phyloP scores from a whole-genome alignment of 2,329 filamentous ascomycete genomes.

The Teratosphaeria nubilosa region DNA sequence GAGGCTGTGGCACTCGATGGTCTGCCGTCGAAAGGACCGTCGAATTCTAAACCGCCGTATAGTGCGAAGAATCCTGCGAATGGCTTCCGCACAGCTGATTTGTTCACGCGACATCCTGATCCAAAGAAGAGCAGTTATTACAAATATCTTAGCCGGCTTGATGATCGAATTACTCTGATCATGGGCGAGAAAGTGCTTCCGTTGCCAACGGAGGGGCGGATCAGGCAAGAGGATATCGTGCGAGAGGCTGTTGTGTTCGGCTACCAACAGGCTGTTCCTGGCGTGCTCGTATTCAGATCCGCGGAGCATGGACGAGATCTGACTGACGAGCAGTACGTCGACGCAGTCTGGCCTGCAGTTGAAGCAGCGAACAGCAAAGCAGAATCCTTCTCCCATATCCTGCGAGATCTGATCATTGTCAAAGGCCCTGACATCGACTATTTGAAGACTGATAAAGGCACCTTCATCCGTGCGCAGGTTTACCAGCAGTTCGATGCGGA shows the following conservation, averaged over 20 bases:
- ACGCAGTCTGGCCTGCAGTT: slow-evolving; percentile 37
- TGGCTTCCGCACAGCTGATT: slow-evolving; percentile 30
- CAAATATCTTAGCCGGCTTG: slow-evolving; percentile 18
- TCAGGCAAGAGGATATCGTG: slow-evolving; percentile 16
- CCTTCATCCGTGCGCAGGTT: slow-evolving; percentile 43
- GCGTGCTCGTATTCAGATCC: slow-evolving; percentile 17
- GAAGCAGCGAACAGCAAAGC: slow-evolving; percentile 28
- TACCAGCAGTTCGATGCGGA: slow-evolving; percentile 39
- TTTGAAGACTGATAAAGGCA: slow-evolving; percentile 48
- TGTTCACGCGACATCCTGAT: slow-evolving; percentile 20
- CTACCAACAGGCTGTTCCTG: slow-evolving; percentile 19
- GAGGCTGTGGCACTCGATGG: slow-evolving; percentile 32
- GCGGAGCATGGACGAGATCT: slow-evolving; percentile 9
- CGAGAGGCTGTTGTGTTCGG: slow-evolving; percentile 26
- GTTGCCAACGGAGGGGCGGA: slow-evolving; percentile 8
- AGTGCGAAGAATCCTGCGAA: slow-evolving; percentile 31
- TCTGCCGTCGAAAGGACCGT: slow-evolving; percentile 26
- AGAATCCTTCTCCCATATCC: slow-evolving; percentile 45
- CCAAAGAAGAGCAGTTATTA: slow-evolving; percentile 17
- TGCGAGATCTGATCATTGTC: slow-evolving; percentile 43
- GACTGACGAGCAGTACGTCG: slow-evolving; percentile 21
- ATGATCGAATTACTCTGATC: slow-evolving; percentile 23
- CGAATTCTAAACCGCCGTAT: slow-evolving; percentile 29
- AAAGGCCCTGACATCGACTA: slow-evolving; percentile 37
- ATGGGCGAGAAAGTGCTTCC: slow-evolving; percentile 25